Percentiles rank a stretch among this genome's conserved stretches.
Conservation (phyloP, 176 grass and related monocot species). For the Ensete ventricosum region DNA sequence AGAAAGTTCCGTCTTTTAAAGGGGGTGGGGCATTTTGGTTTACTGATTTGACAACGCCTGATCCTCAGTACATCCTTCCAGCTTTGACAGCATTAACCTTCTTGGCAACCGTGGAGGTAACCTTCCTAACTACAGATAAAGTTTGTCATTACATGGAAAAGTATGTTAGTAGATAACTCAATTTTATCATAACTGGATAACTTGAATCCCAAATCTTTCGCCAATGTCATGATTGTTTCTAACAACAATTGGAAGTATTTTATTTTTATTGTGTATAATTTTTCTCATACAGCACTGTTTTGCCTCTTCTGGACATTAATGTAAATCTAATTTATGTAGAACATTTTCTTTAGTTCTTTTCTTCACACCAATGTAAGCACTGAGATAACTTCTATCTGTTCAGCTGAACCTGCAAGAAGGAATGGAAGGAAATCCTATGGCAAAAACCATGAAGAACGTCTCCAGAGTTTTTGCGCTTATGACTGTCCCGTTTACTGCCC, state of each 20-base stretch:
- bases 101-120: slow-evolving; percentile 85
- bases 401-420: slow-evolving; percentile 98
- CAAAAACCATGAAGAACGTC: slow-evolving; percentile 67
- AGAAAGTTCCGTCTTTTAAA: slow-evolving; percentile 87
- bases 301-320: too few species aligned
- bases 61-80: slow-evolving; percentile 57
- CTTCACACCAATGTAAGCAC: too few species aligned
- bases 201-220: too few species aligned
- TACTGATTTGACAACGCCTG: slow-evolving; percentile 84
- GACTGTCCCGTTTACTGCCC: slow-evolving; percentile 75
- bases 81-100: slow-evolving; percentile 60
- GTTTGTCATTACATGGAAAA: not conserved
- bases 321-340: not conserved
- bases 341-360: not conserved
- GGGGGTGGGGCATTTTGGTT: slow-evolving; percentile 84
- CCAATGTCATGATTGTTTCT: not conserved
- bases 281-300: not conserved
- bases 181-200: not conserved
- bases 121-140: slow-evolving; percentile 8
- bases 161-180: not conserved
- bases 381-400: slow-evolving; percentile 8
- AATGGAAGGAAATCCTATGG: slow-evolving; percentile 77
- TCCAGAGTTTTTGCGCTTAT: slow-evolving; percentile 73
- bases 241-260: not conserved
- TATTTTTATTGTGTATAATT: not conserved